Base-by-base conservation (phyloP, 306 rosid genomes). In the Coriaria nepalensis region DNA sequence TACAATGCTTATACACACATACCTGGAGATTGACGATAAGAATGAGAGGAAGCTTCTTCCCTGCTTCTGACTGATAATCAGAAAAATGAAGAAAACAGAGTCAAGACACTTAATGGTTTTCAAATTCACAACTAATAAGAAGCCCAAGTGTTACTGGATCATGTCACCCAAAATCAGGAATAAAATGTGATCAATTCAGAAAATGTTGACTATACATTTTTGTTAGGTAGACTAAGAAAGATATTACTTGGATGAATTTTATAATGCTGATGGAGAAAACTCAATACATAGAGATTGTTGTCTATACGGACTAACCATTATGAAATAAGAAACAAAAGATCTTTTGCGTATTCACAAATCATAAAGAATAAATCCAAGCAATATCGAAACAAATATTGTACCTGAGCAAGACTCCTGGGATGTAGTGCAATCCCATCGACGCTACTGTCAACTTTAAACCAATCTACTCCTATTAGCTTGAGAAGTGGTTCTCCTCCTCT, bases 11-110 rank as follows among this genome's bases (percentile, higher is more conserved):
- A 48, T 35, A 40, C 54, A 52, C 12, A 45, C 69, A 68, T 75
- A 90, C 97, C 97, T 84, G 95, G 56, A 90, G 82, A 69, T 90
- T 90, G 39, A 90, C 46, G 57, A 90, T 70, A 37, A 90, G 82
- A 49, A 90, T 13, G 50, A 90, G 81, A 8, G 97, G 97, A 45
- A 84, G 80, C 64, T 69, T 90, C 66, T 75, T 84, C 54, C 97
- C 94, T 4, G 73, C 70, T 67, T 79, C 81, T 8, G 86, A 70
- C 97, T 90, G 77, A 50, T 61, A 71, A 61, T 52, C 29, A 20
- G 29, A 47, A 65, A 14, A 73, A 56, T 12, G 8, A 36, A 51
- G 63, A 20, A 49, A 49, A 69, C 49, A 71, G 33, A 45, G 37
- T 35, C 41, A 47, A 45, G 60, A 32, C 10, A 6, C 13, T 29